Conservation (phyloP, 2,329 filamentous ascomycete species). For the Talaromyces albobiverticillius region DNA sequence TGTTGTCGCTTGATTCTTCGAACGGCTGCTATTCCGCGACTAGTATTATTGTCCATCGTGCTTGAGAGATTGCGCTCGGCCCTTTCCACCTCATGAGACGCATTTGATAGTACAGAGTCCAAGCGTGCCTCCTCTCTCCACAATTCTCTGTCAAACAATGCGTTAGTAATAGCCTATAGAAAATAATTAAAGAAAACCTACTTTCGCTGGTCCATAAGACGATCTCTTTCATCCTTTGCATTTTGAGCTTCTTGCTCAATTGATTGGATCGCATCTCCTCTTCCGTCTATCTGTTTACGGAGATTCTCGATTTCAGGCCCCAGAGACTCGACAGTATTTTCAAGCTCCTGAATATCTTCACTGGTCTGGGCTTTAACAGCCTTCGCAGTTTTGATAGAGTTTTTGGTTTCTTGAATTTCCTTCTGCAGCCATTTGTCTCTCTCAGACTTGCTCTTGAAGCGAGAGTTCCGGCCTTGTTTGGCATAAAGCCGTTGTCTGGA, state of each 20-base stretch:
- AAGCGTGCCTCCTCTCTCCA: conserved; percentile 88
- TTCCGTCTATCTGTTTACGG: conserved; percentile 71
- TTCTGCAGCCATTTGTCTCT: conserved; percentile 78
- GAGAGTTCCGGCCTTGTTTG: conserved; percentile 85
- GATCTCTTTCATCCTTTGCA: conserved; percentile 75
- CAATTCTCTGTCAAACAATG: conserved; percentile 51
- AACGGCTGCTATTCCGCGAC: conserved; percentile 81
- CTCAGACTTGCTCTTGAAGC: conserved; percentile 84
- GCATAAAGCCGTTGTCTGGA: conserved; percentile 76
- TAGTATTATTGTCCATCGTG: conserved; percentile 86
- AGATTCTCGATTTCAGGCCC: conserved; percentile 71
- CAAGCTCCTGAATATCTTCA: conserved; percentile 73
- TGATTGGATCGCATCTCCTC: conserved; percentile 69
- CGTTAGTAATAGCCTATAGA: background rate
- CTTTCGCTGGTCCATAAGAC: conserved; percentile 81
- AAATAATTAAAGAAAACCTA: conserved; percentile 23
- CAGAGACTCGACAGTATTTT: conserved; percentile 67
- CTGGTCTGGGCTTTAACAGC: conserved; percentile 79
- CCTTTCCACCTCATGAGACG: conserved; percentile 70
- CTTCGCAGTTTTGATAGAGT: conserved; percentile 74
- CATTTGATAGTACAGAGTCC: conserved; percentile 71
- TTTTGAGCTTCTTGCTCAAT: conserved; percentile 71
- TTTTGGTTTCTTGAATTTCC: conserved; percentile 77
- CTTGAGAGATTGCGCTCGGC: conserved; percentile 76
- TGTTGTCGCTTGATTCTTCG: conserved; percentile 76